phyloP scores from a whole-genome alignment of 1,284 basidiomycete genomes.

The Grifola frondosa region DNA sequence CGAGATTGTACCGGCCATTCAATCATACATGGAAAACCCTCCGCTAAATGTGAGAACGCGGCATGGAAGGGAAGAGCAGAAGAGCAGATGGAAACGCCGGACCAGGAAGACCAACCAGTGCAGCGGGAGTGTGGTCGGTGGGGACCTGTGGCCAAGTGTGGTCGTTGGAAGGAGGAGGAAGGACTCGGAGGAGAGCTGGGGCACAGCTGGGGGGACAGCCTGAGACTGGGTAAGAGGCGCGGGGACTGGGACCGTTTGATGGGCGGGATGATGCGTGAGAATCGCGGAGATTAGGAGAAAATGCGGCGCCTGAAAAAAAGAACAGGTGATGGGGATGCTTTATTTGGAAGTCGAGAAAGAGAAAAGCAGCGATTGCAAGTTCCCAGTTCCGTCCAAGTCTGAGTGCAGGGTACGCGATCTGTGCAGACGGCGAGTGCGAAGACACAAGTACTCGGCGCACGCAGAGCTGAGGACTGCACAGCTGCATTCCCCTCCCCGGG shows the following conservation, averaged over 20 bases:
- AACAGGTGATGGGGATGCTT: constrained; percentile 13
- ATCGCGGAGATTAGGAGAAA: constrained; percentile 16
- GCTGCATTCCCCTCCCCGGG: too few species aligned
- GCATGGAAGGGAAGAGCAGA: neutral
- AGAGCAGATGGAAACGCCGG: too few species aligned
- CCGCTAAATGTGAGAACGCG: neutral
- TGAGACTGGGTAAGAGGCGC: too few species aligned
- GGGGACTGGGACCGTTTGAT: constrained; percentile 1
- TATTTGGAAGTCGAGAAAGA: constrained; percentile 8
- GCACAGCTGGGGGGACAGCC: too few species aligned
- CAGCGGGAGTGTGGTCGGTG: too few species aligned
- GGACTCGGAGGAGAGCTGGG: too few species aligned
- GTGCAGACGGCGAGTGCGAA: too few species aligned
- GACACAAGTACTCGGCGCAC: too few species aligned
- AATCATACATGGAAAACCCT: neutral
- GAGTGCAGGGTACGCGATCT: constrained; percentile 16
- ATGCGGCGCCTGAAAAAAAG: constrained; percentile 9
- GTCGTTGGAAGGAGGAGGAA: too few species aligned
- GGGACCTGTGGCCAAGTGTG: too few species aligned
- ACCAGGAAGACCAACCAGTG: too few species aligned
- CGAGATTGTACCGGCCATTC: neutral
- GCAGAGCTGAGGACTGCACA: too few species aligned
- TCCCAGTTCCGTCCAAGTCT: constrained; percentile 10
- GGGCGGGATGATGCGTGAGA: constrained; percentile 2
- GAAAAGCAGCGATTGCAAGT: constrained; percentile 4